Base-by-base conservation (phyloP, 2,329 filamentous ascomycete species). In the Blastomyces parvus region DNA sequence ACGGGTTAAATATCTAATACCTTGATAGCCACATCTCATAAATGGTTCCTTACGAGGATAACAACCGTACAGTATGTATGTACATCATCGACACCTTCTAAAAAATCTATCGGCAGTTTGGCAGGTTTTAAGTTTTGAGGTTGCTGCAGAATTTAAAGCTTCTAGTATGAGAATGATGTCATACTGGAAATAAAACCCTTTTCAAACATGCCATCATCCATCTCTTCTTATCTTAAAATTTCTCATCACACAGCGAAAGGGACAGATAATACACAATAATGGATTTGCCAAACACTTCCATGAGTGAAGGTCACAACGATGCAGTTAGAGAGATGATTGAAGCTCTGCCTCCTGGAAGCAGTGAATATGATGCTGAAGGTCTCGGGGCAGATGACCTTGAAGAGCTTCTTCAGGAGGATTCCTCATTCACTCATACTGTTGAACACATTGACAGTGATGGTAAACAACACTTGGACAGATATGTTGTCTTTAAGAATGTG, bases 341-440 rank as follows among this genome's bases (percentile, higher is more conserved):
- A 46, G 57, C 36, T 22, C n/a, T 59, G 57, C 57, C 57, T 30
- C 36, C 57, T 27, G 57, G 38, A 46, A 42, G 57, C 25, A 59
- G 57, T n/a, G n/a, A 59, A 59, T 59, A 59, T 42, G 57, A 59
- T 46, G 57, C 57, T 59, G 33, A 36, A 42, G 25, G n/a, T 9
- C 57, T 59, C 36, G 38, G 5, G 36, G 36, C 57, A 59, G 57
- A 59, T 38, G 57, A 59, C 25, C 36, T 59, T 42, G 57, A 59
- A 38, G 38, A 59, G 36, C 57, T 59, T 40, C 57, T 59, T 42
- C 57, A 59, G 46, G 14, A 13, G n/a, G 38, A 59, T n/a, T 9
- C 3, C 3, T 42, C 9, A 42, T 27, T 46, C 57, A 17, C 36
- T 44, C 25, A 14, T 42, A n/a, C n/a, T 13, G 5, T n/a, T 11